Evolutionary conservation across 352 stramenopile genomes (phyloP), one percentile per base, ranked within the genome.

Genomic region (Globisporangium alternatum): DNA sequence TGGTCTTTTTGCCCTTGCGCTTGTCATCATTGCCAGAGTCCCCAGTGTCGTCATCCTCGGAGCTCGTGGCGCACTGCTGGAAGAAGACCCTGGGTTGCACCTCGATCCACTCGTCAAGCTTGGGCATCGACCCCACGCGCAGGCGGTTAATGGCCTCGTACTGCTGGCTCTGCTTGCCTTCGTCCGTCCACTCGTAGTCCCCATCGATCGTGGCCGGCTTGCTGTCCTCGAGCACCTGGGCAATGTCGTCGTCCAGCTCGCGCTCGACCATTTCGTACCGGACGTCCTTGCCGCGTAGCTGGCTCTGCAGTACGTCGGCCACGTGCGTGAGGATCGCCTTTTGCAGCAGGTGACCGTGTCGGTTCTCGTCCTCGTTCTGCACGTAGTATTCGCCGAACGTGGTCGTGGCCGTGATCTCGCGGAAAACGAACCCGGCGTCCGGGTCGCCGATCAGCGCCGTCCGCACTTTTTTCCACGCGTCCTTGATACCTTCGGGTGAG

Each of bases 301-400:
- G 58, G 30, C 80, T 59, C 19, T 68, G 41, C 48, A 58, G 12
- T 19, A 58, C 52, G n/a, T 85, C 72, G 9, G 71, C 66, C 35
- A 85, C 57, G 56, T 81, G 75, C 37, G 78, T 64, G 1, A 74
- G 68, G 47, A 83, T 73, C 56, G 77, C 77, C 63, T 83, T 85
- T 64, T 83, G 77, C 33, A 85, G 62, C 51, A 85, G 25, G 30
- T 74, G 57, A 44, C 68, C 52, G 67, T 72, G 63, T 2, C 72
- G 67, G n/a, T 72, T 64, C 15, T 55, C 56, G 67, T 73, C 77
- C 15, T 53, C 33, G 48, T 58, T 13, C 5, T 58, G 31, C 52
- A 58, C 52, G 30, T n/a, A 45, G 52, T 58, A 58, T 31, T 58
- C 47, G 39, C 59, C 59, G 37, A 37, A 65, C 0, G 28, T 39